Conservation (phyloP, 2,329 filamentous ascomycete species). For the Cercospora sp. region DNA sequence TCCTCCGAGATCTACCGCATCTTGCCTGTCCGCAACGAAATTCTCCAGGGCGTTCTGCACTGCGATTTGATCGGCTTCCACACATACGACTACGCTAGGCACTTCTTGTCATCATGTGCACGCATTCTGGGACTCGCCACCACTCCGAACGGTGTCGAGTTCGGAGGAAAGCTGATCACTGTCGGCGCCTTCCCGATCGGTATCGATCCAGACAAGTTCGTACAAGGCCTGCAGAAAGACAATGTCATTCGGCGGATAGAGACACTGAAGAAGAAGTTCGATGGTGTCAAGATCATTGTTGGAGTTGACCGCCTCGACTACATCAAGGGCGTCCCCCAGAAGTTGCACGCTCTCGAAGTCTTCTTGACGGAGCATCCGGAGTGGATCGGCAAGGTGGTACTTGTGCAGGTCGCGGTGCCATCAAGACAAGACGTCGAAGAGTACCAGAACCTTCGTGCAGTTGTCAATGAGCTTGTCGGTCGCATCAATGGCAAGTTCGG, state of each 20-base stretch:
- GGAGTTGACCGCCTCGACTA: conserved; percentile 96
- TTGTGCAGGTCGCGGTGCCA: conserved; percentile 94
- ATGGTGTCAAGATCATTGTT: conserved; percentile 93
- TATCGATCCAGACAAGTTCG: conserved; percentile 95
- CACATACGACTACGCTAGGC: conserved; percentile 97
- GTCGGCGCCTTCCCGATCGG: conserved; percentile 97
- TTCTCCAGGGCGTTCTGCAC: conserved; percentile 83
- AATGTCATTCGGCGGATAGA: conserved; percentile 87
- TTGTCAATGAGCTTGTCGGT: conserved; percentile 95
- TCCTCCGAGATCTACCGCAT: conserved; percentile 97
- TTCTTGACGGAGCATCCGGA: conserved; percentile 96
- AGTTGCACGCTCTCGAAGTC: conserved; percentile 92
- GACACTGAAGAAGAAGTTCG: conserved; percentile 83
- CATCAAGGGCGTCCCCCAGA: conserved; percentile 98
- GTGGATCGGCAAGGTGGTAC: conserved; percentile 95
- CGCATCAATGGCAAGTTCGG: conserved; percentile 97
- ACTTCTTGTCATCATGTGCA: conserved; percentile 96
- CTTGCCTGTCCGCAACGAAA: conserved; percentile 84
- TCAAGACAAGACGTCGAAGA: conserved; percentile 95
- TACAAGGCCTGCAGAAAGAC: conserved; percentile 80
- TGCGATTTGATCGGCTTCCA: conserved; percentile 97
- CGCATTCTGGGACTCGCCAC: conserved; percentile 79
- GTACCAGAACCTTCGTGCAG: conserved; percentile 92
- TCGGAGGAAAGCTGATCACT: conserved; percentile 81
- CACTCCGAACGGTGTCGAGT: conserved; percentile 90